These are phyloP conservation scores for Chalaropsis thielavioides DNA, from an alignment of 2,329 filamentous ascomycete genomes.

Conservation along the genomic window DNA sequence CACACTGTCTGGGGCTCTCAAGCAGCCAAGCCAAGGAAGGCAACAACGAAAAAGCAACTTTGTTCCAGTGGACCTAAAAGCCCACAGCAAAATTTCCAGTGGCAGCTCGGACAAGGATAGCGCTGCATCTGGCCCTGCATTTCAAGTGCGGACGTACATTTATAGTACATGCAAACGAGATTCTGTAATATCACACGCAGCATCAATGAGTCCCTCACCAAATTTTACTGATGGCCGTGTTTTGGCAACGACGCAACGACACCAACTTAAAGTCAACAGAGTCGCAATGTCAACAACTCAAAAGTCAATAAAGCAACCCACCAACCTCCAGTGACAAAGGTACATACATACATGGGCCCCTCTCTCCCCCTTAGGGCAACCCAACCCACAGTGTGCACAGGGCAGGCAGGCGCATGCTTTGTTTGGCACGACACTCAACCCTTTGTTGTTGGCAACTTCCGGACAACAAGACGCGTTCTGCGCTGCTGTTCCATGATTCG, in stretches of 20 bases:
- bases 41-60: background rate
- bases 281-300: background rate
- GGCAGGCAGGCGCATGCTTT: background rate
- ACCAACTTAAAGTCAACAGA: background rate
- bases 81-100: constrained; percentile 12
- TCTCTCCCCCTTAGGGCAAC: background rate
- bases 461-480: background rate
- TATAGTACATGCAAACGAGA: constrained; percentile 8
- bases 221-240: background rate
- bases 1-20: background rate
- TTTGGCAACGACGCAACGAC: background rate
- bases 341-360: background rate
- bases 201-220: background rate
- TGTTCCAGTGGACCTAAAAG: constrained; percentile 9
- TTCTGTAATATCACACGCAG: constrained; percentile 1
- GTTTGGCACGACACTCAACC: background rate
- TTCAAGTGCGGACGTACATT: background rate
- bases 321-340: too few relatives aligned
- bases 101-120: constrained; percentile 10
- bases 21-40: background rate
- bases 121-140: constrained; percentile 9
- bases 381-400: background rate
- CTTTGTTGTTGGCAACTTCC: background rate
- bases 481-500: too few relatives aligned
- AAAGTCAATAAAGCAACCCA: background rate